Evolutionary conservation across 2,329 filamentous ascomycete genomes (phyloP), one percentile per base, ranked within the genome.

Genomic region (Nothophoma quercina): DNA sequence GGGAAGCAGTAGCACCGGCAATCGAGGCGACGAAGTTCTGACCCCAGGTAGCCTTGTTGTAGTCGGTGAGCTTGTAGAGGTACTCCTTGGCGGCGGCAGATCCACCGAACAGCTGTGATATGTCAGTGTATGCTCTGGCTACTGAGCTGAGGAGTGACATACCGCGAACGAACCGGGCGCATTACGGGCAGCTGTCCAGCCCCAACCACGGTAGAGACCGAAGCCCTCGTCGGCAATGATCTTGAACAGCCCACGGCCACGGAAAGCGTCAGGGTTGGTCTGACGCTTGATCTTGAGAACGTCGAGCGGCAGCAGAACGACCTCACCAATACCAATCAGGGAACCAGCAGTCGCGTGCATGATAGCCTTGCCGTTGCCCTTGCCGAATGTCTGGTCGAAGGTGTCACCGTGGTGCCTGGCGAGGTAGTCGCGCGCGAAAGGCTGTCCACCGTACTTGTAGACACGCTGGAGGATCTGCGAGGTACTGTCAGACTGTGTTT

Each of bases 251-350:
- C 95, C 95, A 69, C 95, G 90, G 65, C 93, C 93, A 64, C 92
- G 87, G 87, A 99, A 99, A 28, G 95, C 93, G 73, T 98, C 95
- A 32, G 95, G 95, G 83, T 99, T 99, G 64, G 95, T 99, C 81
- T 99, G 95, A 69, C 95, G 88, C 85, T 99, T 99, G 81, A 99
- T 99, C 85, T 99, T 99, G 59, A 99, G 85, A 30, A 99, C 93
- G 68, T 99, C 95, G 56, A 99, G 86, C 33, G 95, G 95, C 32
- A 99, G 85, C 23, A 99, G 85, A 53, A 99, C 85, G 62, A 99
- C 96, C 81, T 99, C 95, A 72, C 95, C 95, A 68, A 99, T 96
- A 68, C 95, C 95, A 71, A 99, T 96, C 70, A 99, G 73, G 79
- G 90, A 93, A 59, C 95, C 95, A 59, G 95, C 95, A 43, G 91